phyloP scores from a whole-genome alignment of 306 rosid species.

The Cajanus cajan region DNA sequence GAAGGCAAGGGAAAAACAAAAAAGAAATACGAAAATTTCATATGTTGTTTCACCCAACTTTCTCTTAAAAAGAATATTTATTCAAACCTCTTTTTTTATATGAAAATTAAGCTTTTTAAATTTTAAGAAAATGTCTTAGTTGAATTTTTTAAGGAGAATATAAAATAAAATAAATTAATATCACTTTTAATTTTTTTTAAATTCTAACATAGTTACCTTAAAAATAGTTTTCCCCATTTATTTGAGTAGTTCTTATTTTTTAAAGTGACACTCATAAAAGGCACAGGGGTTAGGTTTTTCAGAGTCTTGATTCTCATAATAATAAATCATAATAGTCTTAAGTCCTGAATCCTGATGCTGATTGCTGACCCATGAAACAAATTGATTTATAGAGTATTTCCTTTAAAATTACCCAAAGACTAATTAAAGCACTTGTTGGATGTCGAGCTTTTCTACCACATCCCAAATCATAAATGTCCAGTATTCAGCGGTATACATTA shows the following conservation, averaged over 20 bases:
- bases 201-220: neutral
- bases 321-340: neutral
- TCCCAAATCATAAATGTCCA: neutral
- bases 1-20: neutral
- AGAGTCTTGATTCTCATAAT: neutral
- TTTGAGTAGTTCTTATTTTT: neutral
- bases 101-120: neutral
- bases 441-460: neutral
- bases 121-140: neutral
- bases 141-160: neutral
- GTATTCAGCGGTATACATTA: neutral
- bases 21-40: neutral
- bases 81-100: neutral
- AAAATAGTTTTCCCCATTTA: neutral
- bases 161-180: neutral
- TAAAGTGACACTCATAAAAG: neutral
- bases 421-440: neutral
- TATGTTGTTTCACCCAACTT: neutral
- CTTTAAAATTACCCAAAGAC: neutral
- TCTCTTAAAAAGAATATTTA: neutral
- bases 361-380: neutral
- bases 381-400: neutral
- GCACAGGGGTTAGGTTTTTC: neutral
- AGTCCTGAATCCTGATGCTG: neutral
- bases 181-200: neutral